These are phyloP conservation scores for Babesia gibsoni DNA, from an alignment of 169 alveolate genomes.

Conservation along the genomic window DNA sequence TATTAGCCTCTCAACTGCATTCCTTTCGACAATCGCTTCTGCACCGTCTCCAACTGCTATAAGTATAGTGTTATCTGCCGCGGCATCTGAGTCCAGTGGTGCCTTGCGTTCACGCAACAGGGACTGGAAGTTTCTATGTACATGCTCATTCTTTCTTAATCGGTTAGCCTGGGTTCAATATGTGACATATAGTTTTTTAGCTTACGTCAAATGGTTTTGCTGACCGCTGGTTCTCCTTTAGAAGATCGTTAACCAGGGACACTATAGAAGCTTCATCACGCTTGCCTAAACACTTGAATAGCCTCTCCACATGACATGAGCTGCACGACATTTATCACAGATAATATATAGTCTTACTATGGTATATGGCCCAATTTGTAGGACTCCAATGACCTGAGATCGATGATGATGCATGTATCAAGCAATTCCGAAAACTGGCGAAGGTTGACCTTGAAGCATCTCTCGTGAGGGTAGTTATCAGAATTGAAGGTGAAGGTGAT, in stretches of 20 bases:
- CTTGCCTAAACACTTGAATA: constrained; percentile 15
- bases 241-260: not conserved
- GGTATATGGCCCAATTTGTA: constrained; percentile 57
- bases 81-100: constrained; percentile 28
- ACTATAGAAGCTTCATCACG: not conserved
- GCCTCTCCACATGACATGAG: constrained; percentile 37
- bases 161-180: not conserved
- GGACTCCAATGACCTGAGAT: constrained; percentile 45
- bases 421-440: constrained; percentile 14
- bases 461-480: constrained; percentile 30
- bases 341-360: not conserved
- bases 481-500: constrained; percentile 41
- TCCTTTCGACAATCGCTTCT: constrained; percentile 33
- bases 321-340: not conserved
- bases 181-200: no score
- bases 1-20: constrained; percentile 15
- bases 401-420: constrained; percentile 38
- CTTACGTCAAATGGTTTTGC: constrained; percentile 5
- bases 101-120: not conserved
- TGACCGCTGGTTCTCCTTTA: not conserved
- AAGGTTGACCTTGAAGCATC: constrained; percentile 50
- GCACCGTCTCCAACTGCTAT: constrained; percentile 60
- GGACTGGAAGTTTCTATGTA: not conserved
- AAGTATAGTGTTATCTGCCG: constrained; percentile 11
- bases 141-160: constrained; percentile 12